Conservation (phyloP, 1,139 yeast genomes). For the Yamadazyma blattariae region DNA sequence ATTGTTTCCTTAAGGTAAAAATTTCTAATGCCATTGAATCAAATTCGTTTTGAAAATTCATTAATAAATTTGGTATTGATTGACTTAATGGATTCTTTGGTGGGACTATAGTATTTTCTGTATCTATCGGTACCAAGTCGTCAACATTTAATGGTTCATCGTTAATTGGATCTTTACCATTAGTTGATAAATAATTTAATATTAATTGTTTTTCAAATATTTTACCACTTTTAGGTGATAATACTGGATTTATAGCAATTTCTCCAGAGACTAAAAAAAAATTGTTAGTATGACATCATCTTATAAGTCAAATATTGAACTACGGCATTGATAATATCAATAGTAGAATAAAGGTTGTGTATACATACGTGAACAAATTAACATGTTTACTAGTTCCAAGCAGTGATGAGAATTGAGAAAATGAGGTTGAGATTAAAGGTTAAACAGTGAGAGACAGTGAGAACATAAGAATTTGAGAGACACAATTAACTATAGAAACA, state of each 20-base stretch:
- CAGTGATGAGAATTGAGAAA: too few species aligned
- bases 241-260: constrained; percentile 63
- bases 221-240: constrained; percentile 70
- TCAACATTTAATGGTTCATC: constrained; percentile 56
- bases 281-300: too few species aligned
- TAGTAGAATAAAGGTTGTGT: not conserved
- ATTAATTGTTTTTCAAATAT: constrained; percentile 67
- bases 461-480: not conserved
- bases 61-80: constrained; percentile 75
- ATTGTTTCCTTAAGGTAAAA: constrained; percentile 71
- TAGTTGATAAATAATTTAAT: constrained; percentile 58
- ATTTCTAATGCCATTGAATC: constrained; percentile 83
- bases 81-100: constrained; percentile 53
- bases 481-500: not conserved
- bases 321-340: too few species aligned
- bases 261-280: constrained; percentile 67
- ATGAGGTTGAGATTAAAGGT: not conserved
- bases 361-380: constrained; percentile 9
- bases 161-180: constrained; percentile 74
- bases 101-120: constrained; percentile 24
- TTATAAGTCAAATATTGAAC: too few species aligned
- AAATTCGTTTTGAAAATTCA: constrained; percentile 85
- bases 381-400: constrained; percentile 5
- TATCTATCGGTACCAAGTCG: constrained; percentile 54
- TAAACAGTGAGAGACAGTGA: not conserved